A percentile compares a stretch with the other conserved stretches of the same genome.
Conservation (phyloP, 2,329 filamentous ascomycete genomes). For the Tolypocladium tropicale region DNA sequence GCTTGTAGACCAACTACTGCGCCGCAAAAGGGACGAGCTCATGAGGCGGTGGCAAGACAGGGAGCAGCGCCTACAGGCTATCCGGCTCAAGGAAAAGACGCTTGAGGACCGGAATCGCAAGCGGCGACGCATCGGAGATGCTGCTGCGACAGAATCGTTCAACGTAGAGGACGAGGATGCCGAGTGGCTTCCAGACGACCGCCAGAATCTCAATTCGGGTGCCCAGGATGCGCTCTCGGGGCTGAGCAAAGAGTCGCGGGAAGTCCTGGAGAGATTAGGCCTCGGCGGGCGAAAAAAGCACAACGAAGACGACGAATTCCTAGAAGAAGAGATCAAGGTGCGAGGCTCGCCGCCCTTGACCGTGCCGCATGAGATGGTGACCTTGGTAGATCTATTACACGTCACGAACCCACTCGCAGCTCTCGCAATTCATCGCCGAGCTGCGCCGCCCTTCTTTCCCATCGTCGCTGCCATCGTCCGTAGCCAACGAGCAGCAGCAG, state of each 20-base stretch:
- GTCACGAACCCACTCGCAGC: slow-evolving; percentile 84
- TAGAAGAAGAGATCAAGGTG: slow-evolving; percentile 60
- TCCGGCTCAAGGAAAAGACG: slow-evolving; percentile 53
- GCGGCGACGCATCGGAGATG: slow-evolving; percentile 32
- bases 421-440: slow-evolving; percentile 80
- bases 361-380: slow-evolving; percentile 16
- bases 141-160: slow-evolving; percentile 7
- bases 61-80: slow-evolving; percentile 57
- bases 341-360: slow-evolving; percentile 6
- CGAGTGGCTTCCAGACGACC: slow-evolving; percentile 65
- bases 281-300: slow-evolving; percentile 26
- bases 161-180: slow-evolving; percentile 44
- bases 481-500: slow-evolving; percentile 17
- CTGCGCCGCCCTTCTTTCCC: slow-evolving; percentile 70
- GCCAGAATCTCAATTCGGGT: slow-evolving; percentile 37
- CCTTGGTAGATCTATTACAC: slow-evolving; percentile 67
- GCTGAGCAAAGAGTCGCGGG: slow-evolving; percentile 65
- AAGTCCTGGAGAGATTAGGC: slow-evolving; percentile 58
- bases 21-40: slow-evolving; percentile 57
- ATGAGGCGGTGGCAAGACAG: slow-evolving; percentile 58
- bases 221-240: slow-evolving; percentile 35
- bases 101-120: slow-evolving; percentile 41
- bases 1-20: slow-evolving; percentile 69
- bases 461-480: slow-evolving; percentile 48
- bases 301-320: slow-evolving; percentile 31